These are phyloP conservation scores for Fusarium mexicanum DNA, from an alignment of 2,329 filamentous ascomycete genomes.

Conservation along the genomic window DNA sequence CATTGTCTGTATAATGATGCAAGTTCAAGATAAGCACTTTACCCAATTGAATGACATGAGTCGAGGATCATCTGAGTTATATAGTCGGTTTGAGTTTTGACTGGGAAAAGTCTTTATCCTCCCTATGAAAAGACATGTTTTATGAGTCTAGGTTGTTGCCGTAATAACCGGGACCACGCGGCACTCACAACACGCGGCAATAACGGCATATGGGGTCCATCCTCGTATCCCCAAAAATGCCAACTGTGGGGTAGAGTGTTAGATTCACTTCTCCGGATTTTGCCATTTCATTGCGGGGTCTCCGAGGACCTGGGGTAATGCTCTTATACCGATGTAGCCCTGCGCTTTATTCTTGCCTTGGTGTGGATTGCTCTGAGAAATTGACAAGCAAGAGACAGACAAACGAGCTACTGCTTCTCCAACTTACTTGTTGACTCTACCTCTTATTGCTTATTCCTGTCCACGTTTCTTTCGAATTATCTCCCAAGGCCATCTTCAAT, in stretches of 20 bases:
- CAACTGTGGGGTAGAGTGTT: background rate
- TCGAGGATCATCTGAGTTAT: background rate
- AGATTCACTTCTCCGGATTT: background rate
- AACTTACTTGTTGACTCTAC: background rate
- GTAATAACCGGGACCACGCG: background rate
- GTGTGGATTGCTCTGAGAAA: background rate
- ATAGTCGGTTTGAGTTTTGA: background rate
- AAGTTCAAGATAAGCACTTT: background rate
- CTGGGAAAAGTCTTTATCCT: background rate
- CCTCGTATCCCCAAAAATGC: too few relatives aligned
- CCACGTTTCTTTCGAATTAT: accelerated
- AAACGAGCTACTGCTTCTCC: too few relatives aligned
- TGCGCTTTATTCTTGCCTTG: accelerated
- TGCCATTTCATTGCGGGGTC: background rate
- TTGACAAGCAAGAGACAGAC: accelerated
- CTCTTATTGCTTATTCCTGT: too few relatives aligned
- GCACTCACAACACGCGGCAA: background rate
- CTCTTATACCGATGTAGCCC: too few relatives aligned
- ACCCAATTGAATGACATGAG: background rate
- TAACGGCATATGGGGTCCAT: background rate
- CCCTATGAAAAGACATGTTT: too few relatives aligned
- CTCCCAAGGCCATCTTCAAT: accelerated
- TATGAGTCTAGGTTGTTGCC: background rate
- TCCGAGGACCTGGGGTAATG: background rate
- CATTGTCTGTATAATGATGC: background rate